Evolutionary conservation across 805 yeast genomes (phyloP).

Genomic region (Yamadazyma scolyti): DNA sequence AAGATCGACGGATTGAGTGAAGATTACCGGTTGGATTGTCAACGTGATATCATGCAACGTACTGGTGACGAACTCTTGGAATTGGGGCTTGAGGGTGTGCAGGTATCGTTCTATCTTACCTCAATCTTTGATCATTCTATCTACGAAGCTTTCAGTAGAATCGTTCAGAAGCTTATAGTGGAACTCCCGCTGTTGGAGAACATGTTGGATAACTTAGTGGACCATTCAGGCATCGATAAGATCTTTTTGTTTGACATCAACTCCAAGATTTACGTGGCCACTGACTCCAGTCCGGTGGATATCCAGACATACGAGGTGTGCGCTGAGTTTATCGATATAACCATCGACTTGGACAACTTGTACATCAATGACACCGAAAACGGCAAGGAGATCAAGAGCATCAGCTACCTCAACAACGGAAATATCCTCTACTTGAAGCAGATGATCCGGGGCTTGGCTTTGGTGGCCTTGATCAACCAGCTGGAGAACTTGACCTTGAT

Average conservation of each 20-base stretch:
- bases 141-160: conserved; percentile 91
- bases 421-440: conserved; percentile 79
- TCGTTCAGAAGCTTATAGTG: conserved; percentile 85
- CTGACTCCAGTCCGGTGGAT: conserved; percentile 94
- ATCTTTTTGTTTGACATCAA: conserved; percentile 89
- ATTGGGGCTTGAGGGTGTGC: conserved; percentile 86
- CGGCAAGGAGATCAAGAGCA: conserved; percentile 53
- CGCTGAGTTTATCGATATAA: conserved; percentile 93
- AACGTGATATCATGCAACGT: conserved; percentile 93
- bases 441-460: conserved; percentile 89
- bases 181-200: conserved; percentile 87
- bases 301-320: conserved; percentile 94
- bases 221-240: conserved; percentile 87
- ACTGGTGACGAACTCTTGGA: conserved; percentile 91
- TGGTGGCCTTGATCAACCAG: conserved; percentile 69
- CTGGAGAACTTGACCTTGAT: conserved; percentile 57
- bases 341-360: conserved; percentile 79
- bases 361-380: conserved; percentile 34
- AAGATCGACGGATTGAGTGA: conserved; percentile 94
- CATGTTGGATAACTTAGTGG: conserved; percentile 81
- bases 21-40: conserved; percentile 91
- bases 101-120: conserved; percentile 85
- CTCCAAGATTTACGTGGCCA: conserved; percentile 91
- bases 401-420: conserved; percentile 78
- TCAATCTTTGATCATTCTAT: conserved; percentile 94